Conservation (phyloP, 768 basidiomycete genomes). For the Mycena pura region DNA sequence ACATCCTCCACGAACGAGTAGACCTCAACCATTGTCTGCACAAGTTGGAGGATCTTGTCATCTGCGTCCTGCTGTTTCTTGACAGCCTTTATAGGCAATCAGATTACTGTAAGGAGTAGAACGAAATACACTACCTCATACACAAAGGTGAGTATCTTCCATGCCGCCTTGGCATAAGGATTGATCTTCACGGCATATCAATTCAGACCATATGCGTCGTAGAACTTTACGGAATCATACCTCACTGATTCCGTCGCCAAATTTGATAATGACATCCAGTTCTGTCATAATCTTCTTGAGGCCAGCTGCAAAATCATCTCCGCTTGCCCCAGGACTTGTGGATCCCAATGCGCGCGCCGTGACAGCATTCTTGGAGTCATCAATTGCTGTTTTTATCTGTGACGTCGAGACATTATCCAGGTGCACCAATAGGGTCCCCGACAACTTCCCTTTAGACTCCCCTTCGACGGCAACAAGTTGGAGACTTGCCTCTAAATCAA, state of each 20-base stretch:
- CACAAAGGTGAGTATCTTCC: background rate
- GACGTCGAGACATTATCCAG: background rate
- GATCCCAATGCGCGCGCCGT: background rate
- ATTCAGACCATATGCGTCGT: too few species aligned
- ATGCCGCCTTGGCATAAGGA: background rate
- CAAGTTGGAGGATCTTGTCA: conserved; percentile 32
- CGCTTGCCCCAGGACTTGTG: background rate
- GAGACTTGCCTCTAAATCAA: background rate
- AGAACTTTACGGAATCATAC: too few species aligned
- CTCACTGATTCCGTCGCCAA: too few species aligned
- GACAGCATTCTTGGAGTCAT: background rate
- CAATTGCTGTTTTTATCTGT: background rate
- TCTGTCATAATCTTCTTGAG: too few species aligned
- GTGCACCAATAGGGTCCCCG: background rate
- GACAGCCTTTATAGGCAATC: conserved; percentile 33
- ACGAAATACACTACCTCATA: background rate
- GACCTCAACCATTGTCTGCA: conserved; percentile 36
- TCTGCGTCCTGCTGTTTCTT: conserved; percentile 37
- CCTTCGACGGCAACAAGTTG: background rate
- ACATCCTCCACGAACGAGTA: conserved; percentile 40
- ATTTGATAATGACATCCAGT: too few species aligned
- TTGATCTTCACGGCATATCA: too few species aligned
- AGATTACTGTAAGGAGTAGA: background rate
- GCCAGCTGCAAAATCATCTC: too few species aligned
- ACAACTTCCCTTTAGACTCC: background rate